These are phyloP conservation scores for Nannizzia gypsea DNA, from an alignment of 2,329 filamentous ascomycete genomes.

Conservation along the genomic window DNA sequence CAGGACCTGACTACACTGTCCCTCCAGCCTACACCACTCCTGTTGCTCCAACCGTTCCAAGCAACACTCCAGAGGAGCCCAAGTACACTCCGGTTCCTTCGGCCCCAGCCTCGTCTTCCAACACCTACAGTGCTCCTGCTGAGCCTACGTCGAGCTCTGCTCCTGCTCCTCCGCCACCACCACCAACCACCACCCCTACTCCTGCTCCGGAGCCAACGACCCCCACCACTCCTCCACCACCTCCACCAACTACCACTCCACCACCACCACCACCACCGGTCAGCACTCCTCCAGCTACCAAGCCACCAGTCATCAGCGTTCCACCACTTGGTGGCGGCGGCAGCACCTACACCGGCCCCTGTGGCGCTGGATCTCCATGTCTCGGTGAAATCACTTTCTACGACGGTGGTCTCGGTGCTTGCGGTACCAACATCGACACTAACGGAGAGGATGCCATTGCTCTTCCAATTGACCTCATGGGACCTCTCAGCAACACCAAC, in stretches of 20 bases:
- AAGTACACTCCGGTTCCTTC: slow-evolving; percentile 15
- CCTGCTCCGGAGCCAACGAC: not conserved
- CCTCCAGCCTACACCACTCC: slow-evolving; percentile 30
- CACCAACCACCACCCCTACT: slow-evolving; percentile 3
- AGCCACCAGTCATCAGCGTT: not conserved
- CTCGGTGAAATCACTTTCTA: slow-evolving; percentile 65
- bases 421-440: slow-evolving; percentile 52
- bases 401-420: slow-evolving; percentile 54
- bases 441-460: slow-evolving; percentile 53
- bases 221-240: slow-evolving; percentile 3
- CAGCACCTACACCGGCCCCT: slow-evolving; percentile 15
- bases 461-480: slow-evolving; percentile 54
- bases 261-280: slow-evolving; percentile 16
- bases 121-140: not conserved
- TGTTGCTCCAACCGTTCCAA: slow-evolving; percentile 26
- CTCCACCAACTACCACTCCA: slow-evolving; percentile 2
- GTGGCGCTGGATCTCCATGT: slow-evolving; percentile 21
- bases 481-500: slow-evolving; percentile 52
- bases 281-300: slow-evolving; percentile 11
- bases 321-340: slow-evolving; percentile 11
- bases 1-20: slow-evolving; percentile 36
- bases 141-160: not conserved
- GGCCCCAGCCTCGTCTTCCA: not conserved
- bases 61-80: slow-evolving; percentile 31
- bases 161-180: slow-evolving; percentile 4